phyloP scores from a whole-genome alignment of 2,329 filamentous ascomycete species.

The Phialophora macrospora region DNA sequence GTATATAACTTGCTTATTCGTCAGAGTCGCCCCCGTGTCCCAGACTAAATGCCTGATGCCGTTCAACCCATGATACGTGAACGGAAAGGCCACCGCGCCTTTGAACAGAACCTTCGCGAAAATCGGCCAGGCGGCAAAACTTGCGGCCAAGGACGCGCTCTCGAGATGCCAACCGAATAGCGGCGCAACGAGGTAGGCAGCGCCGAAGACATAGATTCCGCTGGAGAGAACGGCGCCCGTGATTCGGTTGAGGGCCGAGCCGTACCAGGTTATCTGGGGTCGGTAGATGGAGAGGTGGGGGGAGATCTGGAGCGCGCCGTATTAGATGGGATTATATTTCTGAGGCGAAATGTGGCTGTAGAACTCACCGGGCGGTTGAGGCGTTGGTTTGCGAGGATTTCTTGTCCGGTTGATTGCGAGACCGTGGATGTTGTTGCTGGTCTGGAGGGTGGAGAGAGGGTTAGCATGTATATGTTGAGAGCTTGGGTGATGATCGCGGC shows the following conservation, averaged over 20 bases:
- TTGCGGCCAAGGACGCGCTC: conserved; percentile 65
- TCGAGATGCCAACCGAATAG: conserved; percentile 73
- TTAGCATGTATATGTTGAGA: not conserved
- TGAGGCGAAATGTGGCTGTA: too few relatives aligned
- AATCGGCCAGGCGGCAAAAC: conserved; percentile 66
- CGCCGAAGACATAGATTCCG: conserved; percentile 76
- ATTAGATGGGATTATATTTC: not conserved
- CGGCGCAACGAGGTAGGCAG: conserved; percentile 80
- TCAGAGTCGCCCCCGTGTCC: conserved; percentile 68
- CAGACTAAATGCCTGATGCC: conserved; percentile 74
- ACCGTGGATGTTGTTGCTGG: conserved; percentile 54
- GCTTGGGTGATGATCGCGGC: not conserved
- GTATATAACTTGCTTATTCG: conserved; percentile 65
- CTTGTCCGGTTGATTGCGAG: conserved; percentile 58
- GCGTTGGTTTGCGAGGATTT: conserved; percentile 81
- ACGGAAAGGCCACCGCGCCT: conserved; percentile 64
- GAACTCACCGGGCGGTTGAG: conserved; percentile 66
- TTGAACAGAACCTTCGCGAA: conserved; percentile 65
- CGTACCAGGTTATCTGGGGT: conserved; percentile 83
- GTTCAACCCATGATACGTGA: conserved; percentile 71
- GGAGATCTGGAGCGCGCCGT: conserved; percentile 55
- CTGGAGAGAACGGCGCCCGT: conserved; percentile 76
- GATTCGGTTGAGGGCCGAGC: conserved; percentile 77
- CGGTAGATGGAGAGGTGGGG: conserved; percentile 88
- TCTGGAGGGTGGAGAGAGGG: conserved; percentile 23